These are phyloP conservation scores for Cladosporium sp. DNA, from an alignment of 2,329 filamentous ascomycete genomes.

Conservation along the genomic window DNA sequence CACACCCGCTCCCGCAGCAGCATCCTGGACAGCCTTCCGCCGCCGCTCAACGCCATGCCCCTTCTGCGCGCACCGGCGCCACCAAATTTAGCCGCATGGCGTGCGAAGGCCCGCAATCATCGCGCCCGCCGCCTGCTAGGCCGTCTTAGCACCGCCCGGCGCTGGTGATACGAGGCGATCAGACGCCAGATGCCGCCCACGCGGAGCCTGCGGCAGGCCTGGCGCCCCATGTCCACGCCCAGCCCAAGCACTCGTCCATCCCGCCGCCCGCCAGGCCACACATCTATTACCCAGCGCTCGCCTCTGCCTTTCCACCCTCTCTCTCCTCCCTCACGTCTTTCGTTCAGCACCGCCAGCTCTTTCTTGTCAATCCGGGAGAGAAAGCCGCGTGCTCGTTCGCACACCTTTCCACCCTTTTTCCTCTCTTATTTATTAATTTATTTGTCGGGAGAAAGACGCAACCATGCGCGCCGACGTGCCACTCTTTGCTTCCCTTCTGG, in stretches of 20 bases:
- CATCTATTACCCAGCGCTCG: too few species aligned
- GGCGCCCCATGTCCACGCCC: too few species aligned
- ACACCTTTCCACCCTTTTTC: background rate
- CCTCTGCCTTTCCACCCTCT: constrained; percentile 4
- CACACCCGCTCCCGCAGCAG: background rate
- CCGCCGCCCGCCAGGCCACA: too few species aligned
- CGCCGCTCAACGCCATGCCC: too few species aligned
- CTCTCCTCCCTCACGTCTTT: constrained; percentile 10
- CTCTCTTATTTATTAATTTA: constrained; percentile 6
- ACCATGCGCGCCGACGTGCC: constrained; percentile 14
- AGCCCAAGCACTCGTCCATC: too few species aligned
- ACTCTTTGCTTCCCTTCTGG: constrained; percentile 13
- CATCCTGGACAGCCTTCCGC: too few species aligned
- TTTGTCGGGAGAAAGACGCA: constrained; percentile 1
- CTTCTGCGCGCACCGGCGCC: background rate
- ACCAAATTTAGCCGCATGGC: constrained; percentile 6
- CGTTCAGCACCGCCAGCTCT: constrained; percentile 6
- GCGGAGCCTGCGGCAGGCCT: constrained; percentile 2
- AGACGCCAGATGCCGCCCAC: constrained; percentile 4
- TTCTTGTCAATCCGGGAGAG: background rate
- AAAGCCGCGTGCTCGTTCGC: constrained; percentile 3
- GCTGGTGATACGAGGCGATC: constrained; percentile 10
- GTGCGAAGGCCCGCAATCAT: constrained; percentile 6
- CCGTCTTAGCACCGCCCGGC: background rate
- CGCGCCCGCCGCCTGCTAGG: background rate